A percentile compares a stretch with the other conserved stretches of the same genome.
Evolutionary conservation across 176 grass and related monocot species (phyloP).

Genomic region (Saccharum officinarum): DNA sequence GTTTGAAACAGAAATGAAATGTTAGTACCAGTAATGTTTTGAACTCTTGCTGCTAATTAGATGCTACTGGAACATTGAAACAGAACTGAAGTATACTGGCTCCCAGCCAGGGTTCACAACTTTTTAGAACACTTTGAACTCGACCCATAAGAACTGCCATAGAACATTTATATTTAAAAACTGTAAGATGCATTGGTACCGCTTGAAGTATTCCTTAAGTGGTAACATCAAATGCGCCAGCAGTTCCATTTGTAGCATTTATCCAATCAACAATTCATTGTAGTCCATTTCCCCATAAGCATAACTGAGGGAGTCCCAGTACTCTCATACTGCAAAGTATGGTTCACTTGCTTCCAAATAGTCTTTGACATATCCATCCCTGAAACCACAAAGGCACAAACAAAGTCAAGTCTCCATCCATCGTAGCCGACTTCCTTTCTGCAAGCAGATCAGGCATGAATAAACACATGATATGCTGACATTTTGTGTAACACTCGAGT

Average conservation of each 20-base stretch:
- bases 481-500: conserved; percentile 1
- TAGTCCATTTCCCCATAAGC: conserved; percentile 98
- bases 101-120: background rate
- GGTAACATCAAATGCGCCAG: conserved; percentile 96
- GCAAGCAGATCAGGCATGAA: conserved; percentile 28
- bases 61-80: conserved; percentile 14
- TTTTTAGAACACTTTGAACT: conserved; percentile 13
- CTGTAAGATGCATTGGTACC: conserved; percentile 49
- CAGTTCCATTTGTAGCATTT: conserved; percentile 89
- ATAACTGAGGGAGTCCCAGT: conserved; percentile 98
- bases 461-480: conserved; percentile 13
- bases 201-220: conserved; percentile 97
- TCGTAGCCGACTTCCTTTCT: conserved; percentile 96
- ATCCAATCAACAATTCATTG: conserved; percentile 99
- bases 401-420: conserved; percentile 98
- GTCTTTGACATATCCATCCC: conserved; percentile 99
- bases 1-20: conserved; percentile 5
- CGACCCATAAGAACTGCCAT: background rate
- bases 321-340: conserved; percentile 95
- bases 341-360: conserved; percentile 89
- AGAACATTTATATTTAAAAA: background rate
- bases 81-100: background rate
- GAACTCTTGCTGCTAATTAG: conserved; percentile 8
- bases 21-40: conserved; percentile 2
- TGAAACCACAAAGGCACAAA: conserved; percentile 97